phyloP scores from a whole-genome alignment of 345 rosid genomes.

The Brassica juncea region DNA sequence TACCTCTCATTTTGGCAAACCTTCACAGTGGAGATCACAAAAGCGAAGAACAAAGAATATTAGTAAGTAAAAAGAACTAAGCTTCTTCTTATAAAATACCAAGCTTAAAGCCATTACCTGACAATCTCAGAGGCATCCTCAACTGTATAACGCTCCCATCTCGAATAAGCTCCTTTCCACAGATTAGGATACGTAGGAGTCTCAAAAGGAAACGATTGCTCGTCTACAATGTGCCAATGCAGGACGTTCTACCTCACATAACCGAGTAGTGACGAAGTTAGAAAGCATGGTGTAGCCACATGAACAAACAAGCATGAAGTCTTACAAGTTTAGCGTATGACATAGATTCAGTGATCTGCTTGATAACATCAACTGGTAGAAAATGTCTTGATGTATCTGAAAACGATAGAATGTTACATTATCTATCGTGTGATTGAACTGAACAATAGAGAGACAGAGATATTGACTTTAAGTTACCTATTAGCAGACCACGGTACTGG shows the following conservation, averaged over 20 bases:
- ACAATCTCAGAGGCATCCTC: constrained; percentile 93
- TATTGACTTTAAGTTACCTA: constrained; percentile 51
- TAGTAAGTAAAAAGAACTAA: constrained; percentile 32
- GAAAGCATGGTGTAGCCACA: background rate
- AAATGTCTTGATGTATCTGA: constrained; percentile 95
- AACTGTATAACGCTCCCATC: constrained; percentile 85
- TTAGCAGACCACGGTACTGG: constrained; percentile 74
- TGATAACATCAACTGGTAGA: constrained; percentile 71
- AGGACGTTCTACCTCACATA: constrained; percentile 77
- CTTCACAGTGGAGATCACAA: constrained; percentile 50
- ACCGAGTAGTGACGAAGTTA: background rate
- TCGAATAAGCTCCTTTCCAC: constrained; percentile 90
- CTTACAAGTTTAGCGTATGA: constrained; percentile 95
- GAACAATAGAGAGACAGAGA: constrained; percentile 3
- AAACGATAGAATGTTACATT: constrained; percentile 14
- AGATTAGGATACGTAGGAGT: constrained; percentile 77
- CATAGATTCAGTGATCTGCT: constrained; percentile 88
- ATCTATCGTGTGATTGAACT: no score
- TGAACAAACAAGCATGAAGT: constrained; percentile 24
- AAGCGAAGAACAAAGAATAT: constrained; percentile 30
- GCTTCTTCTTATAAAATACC: background rate
- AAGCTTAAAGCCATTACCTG: constrained; percentile 47
- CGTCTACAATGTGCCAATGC: constrained; percentile 97
- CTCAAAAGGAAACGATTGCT: constrained; percentile 90
- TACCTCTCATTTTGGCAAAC: constrained; percentile 95